Evolutionary conservation across 805 yeast genomes (phyloP).

Genomic region (Wickerhamomyces silvicola): DNA sequence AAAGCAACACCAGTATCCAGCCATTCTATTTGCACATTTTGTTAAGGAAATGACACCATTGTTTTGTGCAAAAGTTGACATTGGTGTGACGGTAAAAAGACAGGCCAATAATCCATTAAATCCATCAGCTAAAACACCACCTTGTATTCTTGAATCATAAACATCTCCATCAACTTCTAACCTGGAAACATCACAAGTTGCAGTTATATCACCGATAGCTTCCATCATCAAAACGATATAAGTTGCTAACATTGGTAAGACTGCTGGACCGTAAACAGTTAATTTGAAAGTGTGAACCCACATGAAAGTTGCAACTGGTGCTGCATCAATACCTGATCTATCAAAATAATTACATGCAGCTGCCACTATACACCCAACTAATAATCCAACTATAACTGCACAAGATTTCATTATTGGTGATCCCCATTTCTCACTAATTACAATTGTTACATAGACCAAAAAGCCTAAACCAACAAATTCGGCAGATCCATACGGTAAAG

Average conservation of each 20-base stretch:
- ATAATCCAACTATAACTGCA: constrained; percentile 80
- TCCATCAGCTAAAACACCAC: constrained; percentile 90
- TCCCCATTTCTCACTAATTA: constrained; percentile 79
- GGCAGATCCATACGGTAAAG: constrained; percentile 78
- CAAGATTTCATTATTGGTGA: constrained; percentile 93
- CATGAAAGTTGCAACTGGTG: constrained; percentile 78
- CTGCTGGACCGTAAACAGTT: constrained; percentile 75
- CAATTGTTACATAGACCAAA: constrained; percentile 66
- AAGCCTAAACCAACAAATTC: constrained; percentile 84
- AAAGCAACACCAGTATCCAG: constrained; percentile 76
- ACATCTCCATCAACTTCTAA: constrained; percentile 74
- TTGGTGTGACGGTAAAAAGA: constrained; percentile 77
- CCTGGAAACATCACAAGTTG: constrained; percentile 87
- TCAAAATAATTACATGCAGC: constrained; percentile 85
- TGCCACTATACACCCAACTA: constrained; percentile 87
- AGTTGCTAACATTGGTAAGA: constrained; percentile 78
- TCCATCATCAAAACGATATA: constrained; percentile 84
- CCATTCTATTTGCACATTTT: constrained; percentile 80
- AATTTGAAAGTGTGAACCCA: constrained; percentile 86
- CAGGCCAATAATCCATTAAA: constrained; percentile 72
- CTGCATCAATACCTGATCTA: constrained; percentile 46
- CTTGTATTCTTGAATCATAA: constrained; percentile 84
- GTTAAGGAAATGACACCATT: constrained; percentile 92
- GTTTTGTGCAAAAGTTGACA: constrained; percentile 91
- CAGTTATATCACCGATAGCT: constrained; percentile 92